These are phyloP conservation scores for Dioscorea cayenensis DNA, from an alignment of 116 monocot genomes.

Conservation along the genomic window DNA sequence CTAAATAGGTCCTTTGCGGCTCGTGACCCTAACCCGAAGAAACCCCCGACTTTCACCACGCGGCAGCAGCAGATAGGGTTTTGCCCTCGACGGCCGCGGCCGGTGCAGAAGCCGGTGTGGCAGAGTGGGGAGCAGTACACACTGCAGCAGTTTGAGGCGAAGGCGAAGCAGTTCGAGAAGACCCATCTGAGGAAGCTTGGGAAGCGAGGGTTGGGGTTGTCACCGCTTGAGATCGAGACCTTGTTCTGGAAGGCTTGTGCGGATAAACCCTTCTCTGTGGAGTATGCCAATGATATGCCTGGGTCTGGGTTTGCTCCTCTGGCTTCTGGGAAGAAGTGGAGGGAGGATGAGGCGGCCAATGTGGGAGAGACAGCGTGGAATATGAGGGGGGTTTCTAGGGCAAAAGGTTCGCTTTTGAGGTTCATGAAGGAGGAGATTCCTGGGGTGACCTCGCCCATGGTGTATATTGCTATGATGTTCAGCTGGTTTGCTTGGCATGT, in stretches of 20 bases:
- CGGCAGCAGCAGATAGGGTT: constrained; percentile 94
- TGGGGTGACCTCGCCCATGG: constrained; percentile 93
- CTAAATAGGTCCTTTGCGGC: constrained; percentile 63
- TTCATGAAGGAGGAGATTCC: constrained; percentile 96
- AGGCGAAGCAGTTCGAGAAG: constrained; percentile 70
- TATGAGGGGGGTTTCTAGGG: constrained; percentile 77
- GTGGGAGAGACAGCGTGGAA: constrained; percentile 96
- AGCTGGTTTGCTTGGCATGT: constrained; percentile 99
- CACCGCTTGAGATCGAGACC: constrained; percentile 59
- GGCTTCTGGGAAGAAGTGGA: constrained; percentile 10
- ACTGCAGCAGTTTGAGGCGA: constrained; percentile 72
- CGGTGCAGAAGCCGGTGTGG: constrained; percentile 86
- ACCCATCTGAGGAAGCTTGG: constrained; percentile 28
- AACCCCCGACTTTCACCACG: constrained; percentile 57
- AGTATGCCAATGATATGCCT: constrained; percentile 98
- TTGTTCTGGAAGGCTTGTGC: constrained; percentile 78
- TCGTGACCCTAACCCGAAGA: constrained; percentile 12
- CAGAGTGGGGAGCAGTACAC: constrained; percentile 80
- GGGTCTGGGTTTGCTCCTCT: constrained; percentile 68
- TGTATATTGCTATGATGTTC: constrained; percentile 92
- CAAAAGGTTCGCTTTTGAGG: constrained; percentile 63
- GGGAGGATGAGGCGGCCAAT: constrained; percentile 33
- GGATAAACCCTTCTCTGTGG: constrained; percentile 79
- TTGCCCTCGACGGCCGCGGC: constrained; percentile 77
- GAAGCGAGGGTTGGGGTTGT: constrained; percentile 21